Evolutionary conservation across 2,329 filamentous ascomycete species (phyloP).

Genomic region (Colletotrichum gigasporum): DNA sequence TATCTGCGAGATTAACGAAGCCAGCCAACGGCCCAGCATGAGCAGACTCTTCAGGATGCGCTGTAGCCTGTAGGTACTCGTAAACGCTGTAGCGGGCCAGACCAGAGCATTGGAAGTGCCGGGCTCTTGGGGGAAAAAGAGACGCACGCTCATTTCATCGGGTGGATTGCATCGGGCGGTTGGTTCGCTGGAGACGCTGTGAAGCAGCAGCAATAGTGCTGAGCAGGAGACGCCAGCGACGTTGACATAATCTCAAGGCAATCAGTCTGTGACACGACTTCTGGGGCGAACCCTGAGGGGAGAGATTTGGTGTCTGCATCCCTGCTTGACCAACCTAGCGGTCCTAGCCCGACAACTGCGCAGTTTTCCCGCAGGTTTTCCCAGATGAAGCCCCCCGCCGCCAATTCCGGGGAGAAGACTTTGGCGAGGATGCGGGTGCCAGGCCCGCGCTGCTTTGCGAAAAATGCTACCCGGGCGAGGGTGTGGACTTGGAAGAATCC

Average conservation of each 20-base stretch:
- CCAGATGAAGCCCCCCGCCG: conserved; percentile 9
- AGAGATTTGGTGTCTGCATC: conserved; percentile 2
- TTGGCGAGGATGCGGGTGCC: background rate
- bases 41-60: background rate
- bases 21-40: background rate
- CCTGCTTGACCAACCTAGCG: no score
- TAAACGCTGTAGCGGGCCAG: background rate
- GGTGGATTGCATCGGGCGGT: background rate
- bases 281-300: conserved; percentile 25
- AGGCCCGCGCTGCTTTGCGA: background rate
- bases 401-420: conserved; percentile 14
- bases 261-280: conserved; percentile 24
- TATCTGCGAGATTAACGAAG: conserved; percentile 16
- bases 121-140: background rate
- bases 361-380: conserved; percentile 23
- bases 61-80: no score
- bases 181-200: background rate
- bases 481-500: conserved; percentile 1
- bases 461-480: conserved; percentile 2
- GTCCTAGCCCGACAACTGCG: no score
- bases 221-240: conserved; percentile 1
- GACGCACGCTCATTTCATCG: conserved; percentile 12
- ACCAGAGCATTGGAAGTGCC: background rate
- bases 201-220: background rate
- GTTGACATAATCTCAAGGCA: conserved; percentile 27